phyloP scores from a whole-genome alignment of 495 filamentous ascomycete species.

The Penicillium cosmopolitanum region DNA sequence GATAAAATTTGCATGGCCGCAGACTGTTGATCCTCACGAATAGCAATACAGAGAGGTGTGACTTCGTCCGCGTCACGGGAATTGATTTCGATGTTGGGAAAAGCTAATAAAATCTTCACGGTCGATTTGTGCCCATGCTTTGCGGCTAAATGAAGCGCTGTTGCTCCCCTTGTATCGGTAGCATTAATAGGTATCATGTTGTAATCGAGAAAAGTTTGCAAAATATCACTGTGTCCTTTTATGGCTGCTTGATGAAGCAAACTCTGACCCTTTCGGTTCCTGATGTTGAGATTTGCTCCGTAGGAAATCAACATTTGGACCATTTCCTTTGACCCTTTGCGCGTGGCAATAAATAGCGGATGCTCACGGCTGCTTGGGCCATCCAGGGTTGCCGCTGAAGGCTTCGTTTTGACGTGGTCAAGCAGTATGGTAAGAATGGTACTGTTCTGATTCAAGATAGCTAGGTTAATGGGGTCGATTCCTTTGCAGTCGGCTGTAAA shows the following conservation, averaged over 20 bases:
- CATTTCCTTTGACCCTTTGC: not conserved
- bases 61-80: not conserved
- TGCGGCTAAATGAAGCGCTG: not conserved
- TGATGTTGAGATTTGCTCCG: not conserved
- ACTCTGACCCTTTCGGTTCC: not conserved
- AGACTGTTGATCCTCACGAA: not conserved
- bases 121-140: not conserved
- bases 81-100: not conserved
- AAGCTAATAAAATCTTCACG: not conserved
- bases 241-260: no score
- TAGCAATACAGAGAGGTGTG: not conserved
- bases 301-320: not conserved
- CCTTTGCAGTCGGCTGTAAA: not conserved
- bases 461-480: not conserved
- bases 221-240: not conserved
- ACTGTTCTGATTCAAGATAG: not conserved
- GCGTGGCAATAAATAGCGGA: not conserved
- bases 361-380: not conserved
- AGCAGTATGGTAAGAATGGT: not conserved
- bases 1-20: not conserved
- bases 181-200: not conserved
- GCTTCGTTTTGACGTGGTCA: not conserved
- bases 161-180: not conserved
- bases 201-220: not conserved
- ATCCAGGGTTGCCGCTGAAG: not conserved